Evolutionary conservation across 164 flowering plant genomes (phyloP), one percentile per base, ranked within the genome.

Genomic region (Warburgia ugandensis): DNA sequence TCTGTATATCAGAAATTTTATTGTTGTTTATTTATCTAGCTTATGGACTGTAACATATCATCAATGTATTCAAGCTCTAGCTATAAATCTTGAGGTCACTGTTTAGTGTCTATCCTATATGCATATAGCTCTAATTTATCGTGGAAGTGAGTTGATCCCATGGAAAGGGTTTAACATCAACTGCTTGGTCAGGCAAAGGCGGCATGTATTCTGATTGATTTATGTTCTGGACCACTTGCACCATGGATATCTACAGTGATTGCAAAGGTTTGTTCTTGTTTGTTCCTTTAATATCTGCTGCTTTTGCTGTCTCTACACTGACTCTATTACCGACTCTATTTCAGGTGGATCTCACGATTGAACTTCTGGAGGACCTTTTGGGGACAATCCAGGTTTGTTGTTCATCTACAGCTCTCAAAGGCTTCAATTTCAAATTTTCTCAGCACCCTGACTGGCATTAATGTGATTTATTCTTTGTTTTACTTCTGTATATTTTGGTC

Each of bases 351-450:
- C 73, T 89, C 13, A 43, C 81, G 42, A 61, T 89, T 60, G 97
- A 85, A 79, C 87, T 89, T 56, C 39, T 85, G 42, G 95, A 85
- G 71, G 97, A 89, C 37, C 79, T 85, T 55, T 52, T 89, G 61
- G 89, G 89, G 43, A 68, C 59, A 40, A 79, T 89, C 60, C 97
- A 83, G 87, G 97, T 85, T 9, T 17, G 22, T 28, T 56, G 47
- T 4, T 38, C 20, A 10, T 20, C 5, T 31, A 31, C 23, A 7
- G 1, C n/a, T n/a, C n/a, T n/a, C n/a, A n/a, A n/a, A n/a, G n/a
- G n/a, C n/a, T n/a, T n/a, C n/a, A n/a, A n/a, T n/a, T n/a, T n/a
- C n/a, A n/a, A n/a, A n/a, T n/a, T n/a, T n/a, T n/a, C n/a, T n/a
- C n/a, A n/a, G n/a, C n/a, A n/a, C n/a, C n/a, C n/a, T n/a, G n/a